These are phyloP conservation scores for Amanita jacksonii DNA, from an alignment of 768 basidiomycete species.

Conservation along the genomic window DNA sequence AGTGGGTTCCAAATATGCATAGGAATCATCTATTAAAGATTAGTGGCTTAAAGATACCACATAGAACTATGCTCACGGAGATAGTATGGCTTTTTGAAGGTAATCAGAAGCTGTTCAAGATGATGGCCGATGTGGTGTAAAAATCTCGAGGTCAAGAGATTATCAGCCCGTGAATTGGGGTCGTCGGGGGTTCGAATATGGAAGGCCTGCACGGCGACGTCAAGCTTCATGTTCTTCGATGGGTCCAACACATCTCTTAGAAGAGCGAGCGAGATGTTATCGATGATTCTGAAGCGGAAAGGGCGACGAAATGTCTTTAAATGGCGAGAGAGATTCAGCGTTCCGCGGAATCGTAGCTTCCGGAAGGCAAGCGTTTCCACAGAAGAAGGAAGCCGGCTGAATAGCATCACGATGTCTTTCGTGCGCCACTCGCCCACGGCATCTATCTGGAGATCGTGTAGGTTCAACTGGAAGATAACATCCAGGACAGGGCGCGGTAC, in stretches of 20 bases:
- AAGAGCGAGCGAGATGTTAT: neutral
- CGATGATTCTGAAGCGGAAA: neutral
- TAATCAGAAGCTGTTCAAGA: neutral
- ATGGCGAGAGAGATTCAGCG: neutral
- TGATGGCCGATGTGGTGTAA: constrained; percentile 1
- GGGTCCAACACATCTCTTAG: neutral
- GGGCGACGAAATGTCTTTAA: neutral
- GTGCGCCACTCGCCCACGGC: neutral
- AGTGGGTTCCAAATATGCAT: neutral
- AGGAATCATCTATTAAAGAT: neutral
- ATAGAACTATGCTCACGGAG: neutral
- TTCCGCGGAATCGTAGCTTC: neutral
- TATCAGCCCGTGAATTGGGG: too few relatives aligned
- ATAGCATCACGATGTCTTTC: neutral
- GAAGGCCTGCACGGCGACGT: constrained; percentile 1
- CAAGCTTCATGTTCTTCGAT: neutral
- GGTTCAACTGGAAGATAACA: neutral
- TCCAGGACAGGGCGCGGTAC: neutral
- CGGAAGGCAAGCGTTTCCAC: constrained; percentile 1
- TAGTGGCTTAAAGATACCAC: neutral
- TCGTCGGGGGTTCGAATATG: neutral
- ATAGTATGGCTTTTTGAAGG: neutral
- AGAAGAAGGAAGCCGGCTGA: neutral
- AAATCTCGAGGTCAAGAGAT: neutral
- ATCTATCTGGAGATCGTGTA: neutral